Base-by-base conservation (phyloP, 1,284 basidiomycete genomes). In the Trametes sp. region DNA sequence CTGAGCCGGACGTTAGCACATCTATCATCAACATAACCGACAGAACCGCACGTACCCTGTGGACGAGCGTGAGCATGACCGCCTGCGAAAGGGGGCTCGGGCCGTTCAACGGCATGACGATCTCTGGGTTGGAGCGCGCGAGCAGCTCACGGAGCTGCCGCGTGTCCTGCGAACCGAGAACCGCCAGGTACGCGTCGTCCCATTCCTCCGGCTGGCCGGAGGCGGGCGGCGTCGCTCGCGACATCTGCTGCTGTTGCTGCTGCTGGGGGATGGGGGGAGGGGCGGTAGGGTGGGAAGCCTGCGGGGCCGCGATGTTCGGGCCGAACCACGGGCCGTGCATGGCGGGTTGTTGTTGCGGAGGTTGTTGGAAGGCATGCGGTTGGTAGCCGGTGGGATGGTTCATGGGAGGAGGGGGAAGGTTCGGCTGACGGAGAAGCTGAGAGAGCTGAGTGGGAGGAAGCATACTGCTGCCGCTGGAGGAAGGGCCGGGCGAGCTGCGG, bases 101-200 rank as follows among this genome's bases (percentile, higher is more conserved):
- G 26, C 87, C 86, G 70, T 85, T 89, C 69, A 90, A 72, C 46
- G 91, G 92, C 87, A 93, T 90, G 66, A 93, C 82, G 41, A 89
- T 70, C 63, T 94, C 91, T 19, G 91, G 89, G 70, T 89, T 91
- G 31, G 87, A 92, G 62, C 87, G 84, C 26, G 84, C 80, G 64
- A 94, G 78, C 45, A 94, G 76, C 70, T 91, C 89, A 29, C 89
- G 86, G 59, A 94, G 82, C 75, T 91, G 89, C 66, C 82, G 79
- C 28, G 83, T 72, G 71, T 93, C 92, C 74, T 93, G 89, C 31
- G 85, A 86, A 64, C 87, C 86, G 54, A 93, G 78, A 53, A 92
- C 87, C 19, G 84, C 83, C 45, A 93, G 78, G 74, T 90, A 90
- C n/a, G 87, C 86, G 70, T 92, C 90, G 70, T 93, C 89, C 92